phyloP scores from a whole-genome alignment of 2,329 filamentous ascomycete species.

The Aspergillus melleus region DNA sequence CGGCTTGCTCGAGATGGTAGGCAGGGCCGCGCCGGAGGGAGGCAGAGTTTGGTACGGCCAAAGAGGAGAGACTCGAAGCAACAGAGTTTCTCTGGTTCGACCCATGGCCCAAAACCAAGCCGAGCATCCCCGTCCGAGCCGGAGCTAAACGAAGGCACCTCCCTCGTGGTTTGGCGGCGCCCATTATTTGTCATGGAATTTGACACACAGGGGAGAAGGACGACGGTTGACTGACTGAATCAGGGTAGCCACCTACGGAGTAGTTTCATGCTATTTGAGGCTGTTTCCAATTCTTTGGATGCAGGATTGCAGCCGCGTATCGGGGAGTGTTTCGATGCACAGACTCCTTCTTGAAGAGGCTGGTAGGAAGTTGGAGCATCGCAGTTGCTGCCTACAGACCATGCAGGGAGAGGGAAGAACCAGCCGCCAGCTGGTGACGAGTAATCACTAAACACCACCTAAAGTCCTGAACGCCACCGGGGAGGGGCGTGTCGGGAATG shows the following conservation, averaged over 20 bases:
- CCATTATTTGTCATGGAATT: neutral
- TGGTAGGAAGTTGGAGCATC: neutral
- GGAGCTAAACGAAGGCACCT: neutral
- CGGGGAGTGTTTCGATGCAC: neutral
- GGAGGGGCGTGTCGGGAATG: neutral
- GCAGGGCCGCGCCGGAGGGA: constrained; percentile 1
- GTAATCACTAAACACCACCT: too few species aligned
- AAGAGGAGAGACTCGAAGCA: constrained; percentile 7
- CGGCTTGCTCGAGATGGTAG: constrained; percentile 13
- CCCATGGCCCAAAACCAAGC: neutral
- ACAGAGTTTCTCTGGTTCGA: neutral
- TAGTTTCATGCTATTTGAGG: neutral
- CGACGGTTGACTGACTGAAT: too few species aligned
- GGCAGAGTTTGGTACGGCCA: constrained; percentile 14
- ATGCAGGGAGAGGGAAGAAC: too few species aligned
- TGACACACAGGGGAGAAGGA: too few species aligned
- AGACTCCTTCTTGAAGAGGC: neutral
- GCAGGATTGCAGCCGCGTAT: neutral
- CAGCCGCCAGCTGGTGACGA: too few species aligned
- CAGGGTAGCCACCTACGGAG: neutral
- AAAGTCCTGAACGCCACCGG: constrained; percentile 1
- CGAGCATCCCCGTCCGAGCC: neutral
- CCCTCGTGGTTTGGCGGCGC: constrained; percentile 10
- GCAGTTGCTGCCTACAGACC: too few species aligned
- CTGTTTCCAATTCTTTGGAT: neutral